Conservation (phyloP, 2,329 filamentous ascomycete species). For the Colletotrichum musae region DNA sequence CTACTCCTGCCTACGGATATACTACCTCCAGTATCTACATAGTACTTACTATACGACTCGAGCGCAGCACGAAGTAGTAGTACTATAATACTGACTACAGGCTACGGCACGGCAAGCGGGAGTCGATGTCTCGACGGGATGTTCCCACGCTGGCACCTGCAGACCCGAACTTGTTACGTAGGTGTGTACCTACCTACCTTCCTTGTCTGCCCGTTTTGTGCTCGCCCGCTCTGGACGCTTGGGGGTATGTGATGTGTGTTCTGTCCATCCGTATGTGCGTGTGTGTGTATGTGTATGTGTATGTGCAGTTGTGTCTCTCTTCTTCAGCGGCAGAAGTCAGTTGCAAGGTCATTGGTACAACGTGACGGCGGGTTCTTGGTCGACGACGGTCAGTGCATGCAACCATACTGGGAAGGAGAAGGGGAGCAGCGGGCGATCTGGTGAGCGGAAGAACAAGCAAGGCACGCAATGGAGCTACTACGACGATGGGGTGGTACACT, state of each 20-base stretch:
- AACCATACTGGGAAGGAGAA: slow-evolving; percentile 66
- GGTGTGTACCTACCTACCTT: too few relatives aligned
- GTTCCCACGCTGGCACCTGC: slow-evolving; percentile 49
- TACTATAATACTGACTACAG: background rate
- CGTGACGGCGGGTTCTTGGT: slow-evolving; percentile 33
- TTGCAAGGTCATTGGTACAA: slow-evolving; percentile 36
- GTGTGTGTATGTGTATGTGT: slow-evolving; percentile 16
- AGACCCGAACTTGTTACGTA: too few relatives aligned
- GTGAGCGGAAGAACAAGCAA: slow-evolving; percentile 45
- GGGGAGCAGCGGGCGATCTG: slow-evolving; percentile 54
- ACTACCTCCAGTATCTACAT: too few relatives aligned
- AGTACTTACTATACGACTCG: background rate
- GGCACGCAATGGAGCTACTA: slow-evolving; percentile 42
- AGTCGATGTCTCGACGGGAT: slow-evolving; percentile 33
- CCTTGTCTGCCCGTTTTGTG: too few relatives aligned
- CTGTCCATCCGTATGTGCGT: too few relatives aligned
- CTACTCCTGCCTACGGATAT: too few relatives aligned
- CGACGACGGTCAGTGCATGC: slow-evolving; percentile 54
- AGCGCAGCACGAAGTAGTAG: slow-evolving; percentile 9
- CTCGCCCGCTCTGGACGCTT: too few relatives aligned
- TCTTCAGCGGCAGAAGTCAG: slow-evolving; percentile 49
- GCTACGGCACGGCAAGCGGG: slow-evolving; percentile 31
- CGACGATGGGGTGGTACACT: slow-evolving; percentile 30
- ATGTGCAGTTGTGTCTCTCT: slow-evolving; percentile 42
- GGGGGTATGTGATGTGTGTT: too few relatives aligned